Base-by-base conservation (phyloP, 2,329 filamentous ascomycete species). In the Aspergillus quadricinctus region DNA sequence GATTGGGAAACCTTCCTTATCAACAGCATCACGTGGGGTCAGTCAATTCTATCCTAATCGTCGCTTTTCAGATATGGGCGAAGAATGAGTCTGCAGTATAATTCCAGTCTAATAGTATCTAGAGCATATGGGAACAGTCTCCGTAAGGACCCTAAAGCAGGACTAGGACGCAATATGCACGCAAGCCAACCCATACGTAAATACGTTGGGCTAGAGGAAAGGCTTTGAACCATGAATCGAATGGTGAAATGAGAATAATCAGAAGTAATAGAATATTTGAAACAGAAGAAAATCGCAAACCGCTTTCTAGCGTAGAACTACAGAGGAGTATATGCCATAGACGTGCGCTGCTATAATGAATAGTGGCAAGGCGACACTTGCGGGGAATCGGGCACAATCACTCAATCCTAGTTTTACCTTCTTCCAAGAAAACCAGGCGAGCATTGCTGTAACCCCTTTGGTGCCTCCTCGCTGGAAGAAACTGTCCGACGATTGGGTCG, bases 321-420 rank as follows among this genome's bases (percentile, higher is more conserved):
- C 43, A 46, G 21, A 46, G 10, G n/a, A 23, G 8, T 8, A 23
- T 45, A 45, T 45, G 41, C 41, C 11, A 45, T 23, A 4, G 41
- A 19, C 41, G 21, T 17, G 4, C 41, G 41, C 19, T 43, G 5
- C 21, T 43, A 23, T 21, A n/a, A 37, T 17, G 31, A 37, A 17
- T 37, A 35, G 31, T 14, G 31, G 6, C 6, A 43, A 43, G 11
- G 52, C 53, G 25, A 7, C 23, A 4, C 5, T 46, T 43, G 37
- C 37, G 49, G 55, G 58, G 40, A 52, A 57, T 45, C 57, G 19
- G 19, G 55, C 54, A 54, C 57, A 57, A 57, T 60, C 72, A 79
- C 62, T 99, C 94, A 69, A 96, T 95, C 72, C 94, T 90, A 83
- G 97, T 99, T 83, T 99, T 99, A 53, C 94, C 94, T 76, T 99